Conservation (phyloP, 139 green algal genomes). For the Eudorina sp. region DNA sequence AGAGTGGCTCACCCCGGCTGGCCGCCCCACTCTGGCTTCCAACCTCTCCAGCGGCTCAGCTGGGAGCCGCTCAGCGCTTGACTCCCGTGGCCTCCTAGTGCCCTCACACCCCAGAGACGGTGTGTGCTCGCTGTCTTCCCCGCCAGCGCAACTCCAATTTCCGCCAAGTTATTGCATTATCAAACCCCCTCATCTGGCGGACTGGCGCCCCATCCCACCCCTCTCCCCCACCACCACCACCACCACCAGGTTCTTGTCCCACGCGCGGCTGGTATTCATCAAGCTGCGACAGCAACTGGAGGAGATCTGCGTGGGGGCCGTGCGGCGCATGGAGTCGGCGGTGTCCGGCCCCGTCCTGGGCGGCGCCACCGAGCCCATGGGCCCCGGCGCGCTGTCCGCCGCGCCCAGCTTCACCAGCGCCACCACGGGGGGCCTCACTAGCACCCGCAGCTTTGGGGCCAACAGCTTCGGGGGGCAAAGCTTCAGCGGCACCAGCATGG, state of each 20-base stretch:
- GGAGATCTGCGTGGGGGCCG: conserved; percentile 29
- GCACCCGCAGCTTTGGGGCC: neutral
- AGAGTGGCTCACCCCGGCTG: no score
- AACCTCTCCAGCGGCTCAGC: no score
- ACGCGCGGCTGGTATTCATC: conserved; percentile 33
- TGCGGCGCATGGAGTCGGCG: conserved; percentile 26
- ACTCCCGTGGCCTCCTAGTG: no score
- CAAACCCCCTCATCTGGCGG: neutral
- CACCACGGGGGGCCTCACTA: neutral
- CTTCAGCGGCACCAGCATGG: neutral
- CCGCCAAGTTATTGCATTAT: neutral
- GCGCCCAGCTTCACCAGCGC: neutral
- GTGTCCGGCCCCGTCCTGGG: neutral
- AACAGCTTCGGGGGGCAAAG: neutral
- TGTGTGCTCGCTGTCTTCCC: neutral
- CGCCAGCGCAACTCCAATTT: neutral
- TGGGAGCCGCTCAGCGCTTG: no score
- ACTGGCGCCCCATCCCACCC: neutral
- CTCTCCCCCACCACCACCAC: neutral
- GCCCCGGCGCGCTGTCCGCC: neutral
- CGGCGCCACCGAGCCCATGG: neutral
- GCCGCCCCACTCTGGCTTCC: no score
- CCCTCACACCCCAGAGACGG: no score
- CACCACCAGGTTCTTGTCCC: conserved; percentile 35
- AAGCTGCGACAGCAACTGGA: conserved; percentile 52